Evolutionary conservation across 768 basidiomycete genomes (phyloP).

Genomic region (Pleurotus tuber-regium): DNA sequence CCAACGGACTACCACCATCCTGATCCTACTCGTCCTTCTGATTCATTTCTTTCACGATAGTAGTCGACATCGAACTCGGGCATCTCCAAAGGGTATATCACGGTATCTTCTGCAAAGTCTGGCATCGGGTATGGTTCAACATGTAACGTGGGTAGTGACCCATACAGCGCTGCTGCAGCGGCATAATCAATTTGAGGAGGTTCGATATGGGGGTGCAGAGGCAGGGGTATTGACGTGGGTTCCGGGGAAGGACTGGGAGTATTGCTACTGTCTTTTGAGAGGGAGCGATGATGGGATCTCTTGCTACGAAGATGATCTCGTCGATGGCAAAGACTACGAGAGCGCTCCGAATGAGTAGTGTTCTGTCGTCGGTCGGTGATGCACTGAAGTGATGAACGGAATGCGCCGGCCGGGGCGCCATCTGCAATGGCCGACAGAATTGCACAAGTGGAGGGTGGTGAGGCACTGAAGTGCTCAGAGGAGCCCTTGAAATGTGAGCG

Average conservation of each 20-base stretch:
- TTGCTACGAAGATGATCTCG: background rate
- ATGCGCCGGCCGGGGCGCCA: no score
- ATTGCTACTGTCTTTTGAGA: background rate
- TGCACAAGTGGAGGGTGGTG: background rate
- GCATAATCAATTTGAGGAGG: background rate
- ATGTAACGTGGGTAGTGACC: background rate
- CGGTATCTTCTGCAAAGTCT: constrained; percentile 5
- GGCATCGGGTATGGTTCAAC: constrained; percentile 9
- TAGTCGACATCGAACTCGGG: background rate
- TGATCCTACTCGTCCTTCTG: no score
- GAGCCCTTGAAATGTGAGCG: background rate
- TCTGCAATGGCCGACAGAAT: no score
- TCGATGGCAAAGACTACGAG: background rate
- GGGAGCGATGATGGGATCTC: background rate
- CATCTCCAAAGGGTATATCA: constrained; percentile 3
- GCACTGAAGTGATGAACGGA: background rate
- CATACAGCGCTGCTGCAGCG: background rate
- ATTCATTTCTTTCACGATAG: no score
- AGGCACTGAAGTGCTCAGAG: background rate
- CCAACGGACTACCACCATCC: no score
- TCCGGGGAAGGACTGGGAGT: background rate
- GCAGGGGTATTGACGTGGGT: background rate
- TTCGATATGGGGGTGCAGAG: background rate
- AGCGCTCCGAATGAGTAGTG: background rate
- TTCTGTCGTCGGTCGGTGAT: background rate